Conservation (phyloP, 345 rosid species). For the Microthlaspi erraticum region DNA sequence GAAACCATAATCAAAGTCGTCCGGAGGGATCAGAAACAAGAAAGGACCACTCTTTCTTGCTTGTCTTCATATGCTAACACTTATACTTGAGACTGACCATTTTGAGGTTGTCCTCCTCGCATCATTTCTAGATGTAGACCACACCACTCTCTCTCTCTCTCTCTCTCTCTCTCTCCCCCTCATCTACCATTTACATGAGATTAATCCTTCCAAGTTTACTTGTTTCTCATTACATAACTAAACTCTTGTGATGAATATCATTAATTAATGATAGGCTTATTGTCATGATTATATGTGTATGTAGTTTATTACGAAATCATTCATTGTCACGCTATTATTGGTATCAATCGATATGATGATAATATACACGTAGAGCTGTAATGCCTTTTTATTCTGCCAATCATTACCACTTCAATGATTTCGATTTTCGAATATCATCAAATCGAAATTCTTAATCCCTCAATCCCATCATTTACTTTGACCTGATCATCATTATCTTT, state of each 20-base stretch:
- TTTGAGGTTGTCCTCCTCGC: slow-evolving; percentile 46
- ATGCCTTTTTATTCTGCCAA: slow-evolving; percentile 34
- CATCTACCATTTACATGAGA: slow-evolving; percentile 9
- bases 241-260: slow-evolving; percentile 13
- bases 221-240: no score
- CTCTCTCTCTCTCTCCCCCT: no score
- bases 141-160: slow-evolving; percentile 18
- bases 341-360: slow-evolving; percentile 14
- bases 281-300: slow-evolving; percentile 5
- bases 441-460: slow-evolving; percentile 30
- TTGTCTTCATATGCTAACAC: slow-evolving; percentile 45
- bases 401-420: slow-evolving; percentile 43
- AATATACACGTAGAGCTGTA: slow-evolving; percentile 26
- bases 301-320: slow-evolving; percentile 24
- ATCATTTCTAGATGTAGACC: slow-evolving; percentile 44
- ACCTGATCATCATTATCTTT: slow-evolving; percentile 27
- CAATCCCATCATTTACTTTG: slow-evolving; percentile 37
- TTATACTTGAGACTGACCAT: slow-evolving; percentile 45
- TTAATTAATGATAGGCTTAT: neutral
- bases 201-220: slow-evolving; percentile 9
- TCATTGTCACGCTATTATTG: slow-evolving; percentile 39
- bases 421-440: slow-evolving; percentile 35
- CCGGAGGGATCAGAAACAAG: slow-evolving; percentile 36
- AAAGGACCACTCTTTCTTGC: slow-evolving; percentile 45
- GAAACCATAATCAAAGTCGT: slow-evolving; percentile 41